A percentile compares a stretch with the other conserved stretches of the same genome.
Evolutionary conservation across 108 stramenopile species (phyloP).

Genomic region (Cyclotella baltica): DNA sequence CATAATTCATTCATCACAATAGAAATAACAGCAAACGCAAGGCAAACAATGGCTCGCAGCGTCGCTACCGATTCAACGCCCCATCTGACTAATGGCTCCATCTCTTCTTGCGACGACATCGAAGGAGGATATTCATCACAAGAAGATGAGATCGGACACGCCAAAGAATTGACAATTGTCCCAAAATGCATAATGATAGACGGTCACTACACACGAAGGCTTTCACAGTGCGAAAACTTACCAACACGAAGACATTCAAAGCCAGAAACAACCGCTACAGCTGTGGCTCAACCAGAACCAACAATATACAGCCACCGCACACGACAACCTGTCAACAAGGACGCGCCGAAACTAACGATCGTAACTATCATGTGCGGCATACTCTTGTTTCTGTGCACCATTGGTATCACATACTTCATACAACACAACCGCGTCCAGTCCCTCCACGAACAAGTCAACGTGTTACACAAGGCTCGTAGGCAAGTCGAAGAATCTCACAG

Average conservation of each 20-base stretch:
- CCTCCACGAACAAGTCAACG: slow-evolving; percentile 8
- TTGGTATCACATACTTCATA: background rate
- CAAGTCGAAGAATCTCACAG: slow-evolving; percentile 10
- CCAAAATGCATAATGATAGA: slow-evolving; percentile 1
- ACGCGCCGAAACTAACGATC: background rate
- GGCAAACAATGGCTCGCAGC: slow-evolving; percentile 4
- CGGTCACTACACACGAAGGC: background rate
- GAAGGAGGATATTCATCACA: slow-evolving; percentile 9
- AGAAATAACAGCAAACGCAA: too few relatives aligned
- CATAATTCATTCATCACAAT: too few relatives aligned
- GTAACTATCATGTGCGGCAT: background rate
- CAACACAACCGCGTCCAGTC: slow-evolving; percentile 1
- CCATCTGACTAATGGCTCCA: background rate
- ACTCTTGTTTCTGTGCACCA: background rate
- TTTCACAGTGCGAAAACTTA: background rate
- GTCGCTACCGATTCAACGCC: slow-evolving; percentile 2
- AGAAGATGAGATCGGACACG: background rate
- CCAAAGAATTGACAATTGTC: background rate
- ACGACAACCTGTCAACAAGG: background rate
- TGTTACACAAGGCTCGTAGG: background rate
- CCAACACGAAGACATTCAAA: background rate
- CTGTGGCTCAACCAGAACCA: background rate
- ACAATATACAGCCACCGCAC: background rate
- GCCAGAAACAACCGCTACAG: background rate
- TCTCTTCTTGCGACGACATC: background rate